phyloP scores from a whole-genome alignment of 2,329 filamentous ascomycete genomes.

The Trichoderma aggressivum region DNA sequence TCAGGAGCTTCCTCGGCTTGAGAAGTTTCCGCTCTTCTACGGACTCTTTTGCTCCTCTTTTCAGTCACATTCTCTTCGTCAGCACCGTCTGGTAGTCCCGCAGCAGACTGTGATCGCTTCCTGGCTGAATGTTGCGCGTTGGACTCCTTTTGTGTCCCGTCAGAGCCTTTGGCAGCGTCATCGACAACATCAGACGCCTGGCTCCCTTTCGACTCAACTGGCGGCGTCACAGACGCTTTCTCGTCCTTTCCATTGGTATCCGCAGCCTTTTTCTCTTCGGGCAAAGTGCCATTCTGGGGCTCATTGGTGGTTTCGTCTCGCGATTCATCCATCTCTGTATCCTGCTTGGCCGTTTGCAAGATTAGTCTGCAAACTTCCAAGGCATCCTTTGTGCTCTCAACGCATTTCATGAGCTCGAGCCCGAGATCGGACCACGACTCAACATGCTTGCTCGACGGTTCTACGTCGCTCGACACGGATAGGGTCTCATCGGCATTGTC shows the following conservation, averaged over 20 bases:
- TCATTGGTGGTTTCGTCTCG: slow-evolving; percentile 21
- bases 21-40: slow-evolving; percentile 50
- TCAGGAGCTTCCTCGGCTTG: slow-evolving; percentile 52
- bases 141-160: slow-evolving; percentile 33
- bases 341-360: slow-evolving; percentile 26
- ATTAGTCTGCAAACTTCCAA: slow-evolving; percentile 31
- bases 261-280: slow-evolving; percentile 2
- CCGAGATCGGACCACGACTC: slow-evolving; percentile 36
- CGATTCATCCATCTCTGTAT: slow-evolving; percentile 26
- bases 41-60: slow-evolving; percentile 63
- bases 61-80: slow-evolving; percentile 57
- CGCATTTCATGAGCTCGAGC: slow-evolving; percentile 32
- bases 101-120: slow-evolving; percentile 61
- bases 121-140: slow-evolving; percentile 45
- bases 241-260: slow-evolving; percentile 12
- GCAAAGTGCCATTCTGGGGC: background rate
- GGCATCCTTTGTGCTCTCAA: slow-evolving; percentile 29
- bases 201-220: slow-evolving; percentile 24
- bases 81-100: slow-evolving; percentile 52
- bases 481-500: background rate
- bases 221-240: slow-evolving; percentile 1
- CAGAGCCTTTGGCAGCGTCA: slow-evolving; percentile 28
- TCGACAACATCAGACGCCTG: slow-evolving; percentile 24
- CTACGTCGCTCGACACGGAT: background rate
- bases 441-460: slow-evolving; percentile 19